Conservation (phyloP, 2,329 filamentous ascomycete genomes). For the Pseudocercospora pini-densiflorae region DNA sequence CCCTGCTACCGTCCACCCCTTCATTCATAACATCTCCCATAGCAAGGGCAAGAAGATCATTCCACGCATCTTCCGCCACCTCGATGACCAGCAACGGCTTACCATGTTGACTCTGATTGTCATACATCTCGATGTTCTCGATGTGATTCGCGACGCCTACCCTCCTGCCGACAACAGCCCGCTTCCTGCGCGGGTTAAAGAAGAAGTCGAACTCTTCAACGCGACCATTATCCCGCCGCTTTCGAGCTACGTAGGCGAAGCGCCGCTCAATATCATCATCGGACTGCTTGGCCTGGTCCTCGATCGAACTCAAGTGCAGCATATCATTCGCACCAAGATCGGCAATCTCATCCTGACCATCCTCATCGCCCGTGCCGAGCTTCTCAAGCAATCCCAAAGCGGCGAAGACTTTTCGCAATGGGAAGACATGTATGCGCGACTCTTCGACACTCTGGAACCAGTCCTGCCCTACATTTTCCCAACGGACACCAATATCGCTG, state of each 20-base stretch:
- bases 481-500: slow-evolving; percentile 75
- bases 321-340: slow-evolving; percentile 84
- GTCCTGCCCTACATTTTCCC: slow-evolving; percentile 87
- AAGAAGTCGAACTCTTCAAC: slow-evolving; percentile 91
- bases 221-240: slow-evolving; percentile 87
- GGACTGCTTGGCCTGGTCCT: slow-evolving; percentile 86
- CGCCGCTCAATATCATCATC: slow-evolving; percentile 86
- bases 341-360: slow-evolving; percentile 91
- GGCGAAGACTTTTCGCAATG: slow-evolving; percentile 78
- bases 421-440: slow-evolving; percentile 77
- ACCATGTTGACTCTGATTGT: slow-evolving; percentile 96
- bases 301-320: slow-evolving; percentile 77
- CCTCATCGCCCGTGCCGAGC: slow-evolving; percentile 89
- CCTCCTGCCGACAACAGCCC: slow-evolving; percentile 71
- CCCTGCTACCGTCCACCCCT: slow-evolving; percentile 76
- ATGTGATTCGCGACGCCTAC: slow-evolving; percentile 83
- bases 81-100: slow-evolving; percentile 88
- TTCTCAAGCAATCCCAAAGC: slow-evolving; percentile 75
- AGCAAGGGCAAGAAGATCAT: slow-evolving; percentile 96
- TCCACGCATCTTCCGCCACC: slow-evolving; percentile 90
- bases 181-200: slow-evolving; percentile 76
- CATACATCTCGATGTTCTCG: slow-evolving; percentile 87
- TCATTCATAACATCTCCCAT: slow-evolving; percentile 94
- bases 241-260: slow-evolving; percentile 88
- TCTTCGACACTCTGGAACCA: slow-evolving; percentile 88